Percentiles rank a stretch among this genome's conserved stretches.
These are phyloP conservation scores for Xylaria palmicola DNA, from an alignment of 495 filamentous ascomycete genomes.

Conservation along the genomic window DNA sequence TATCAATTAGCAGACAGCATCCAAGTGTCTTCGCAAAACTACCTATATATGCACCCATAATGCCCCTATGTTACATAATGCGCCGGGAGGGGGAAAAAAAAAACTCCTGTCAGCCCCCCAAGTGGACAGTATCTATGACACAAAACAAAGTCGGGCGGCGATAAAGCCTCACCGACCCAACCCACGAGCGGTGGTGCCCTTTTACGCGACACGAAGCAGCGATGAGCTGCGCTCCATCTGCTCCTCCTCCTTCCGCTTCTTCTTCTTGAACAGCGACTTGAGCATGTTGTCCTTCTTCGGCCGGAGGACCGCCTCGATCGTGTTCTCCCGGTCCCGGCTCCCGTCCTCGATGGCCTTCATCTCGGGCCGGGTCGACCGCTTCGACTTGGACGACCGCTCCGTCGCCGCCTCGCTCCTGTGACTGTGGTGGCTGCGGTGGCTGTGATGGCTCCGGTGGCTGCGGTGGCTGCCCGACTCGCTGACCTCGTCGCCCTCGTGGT, in stretches of 20 bases:
- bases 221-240: constrained; percentile 29
- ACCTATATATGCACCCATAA: not conserved
- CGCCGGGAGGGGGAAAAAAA: constrained; percentile 1
- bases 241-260: constrained; percentile 46
- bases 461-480: constrained; percentile 29
- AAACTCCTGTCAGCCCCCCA: not conserved
- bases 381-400: constrained; percentile 28
- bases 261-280: constrained; percentile 51
- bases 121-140: not conserved
- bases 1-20: too few species aligned
- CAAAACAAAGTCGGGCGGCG: not conserved
- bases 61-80: not conserved
- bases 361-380: constrained; percentile 27
- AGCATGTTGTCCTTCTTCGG: constrained; percentile 52
- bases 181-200: too few species aligned
- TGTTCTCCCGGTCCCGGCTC: constrained; percentile 32
- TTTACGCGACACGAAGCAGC: constrained; percentile 13
- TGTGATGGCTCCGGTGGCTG: constrained; percentile 24
- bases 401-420: constrained; percentile 26
- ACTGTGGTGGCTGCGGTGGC: constrained; percentile 34
- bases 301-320: constrained; percentile 24
- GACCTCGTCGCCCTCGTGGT: constrained; percentile 16
- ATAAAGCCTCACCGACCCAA: not conserved
- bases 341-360: constrained; percentile 34
- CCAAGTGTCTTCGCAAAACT: not conserved